Conservation (phyloP, 2,329 filamentous ascomycete genomes). For the Scortechinia acanthostroma region DNA sequence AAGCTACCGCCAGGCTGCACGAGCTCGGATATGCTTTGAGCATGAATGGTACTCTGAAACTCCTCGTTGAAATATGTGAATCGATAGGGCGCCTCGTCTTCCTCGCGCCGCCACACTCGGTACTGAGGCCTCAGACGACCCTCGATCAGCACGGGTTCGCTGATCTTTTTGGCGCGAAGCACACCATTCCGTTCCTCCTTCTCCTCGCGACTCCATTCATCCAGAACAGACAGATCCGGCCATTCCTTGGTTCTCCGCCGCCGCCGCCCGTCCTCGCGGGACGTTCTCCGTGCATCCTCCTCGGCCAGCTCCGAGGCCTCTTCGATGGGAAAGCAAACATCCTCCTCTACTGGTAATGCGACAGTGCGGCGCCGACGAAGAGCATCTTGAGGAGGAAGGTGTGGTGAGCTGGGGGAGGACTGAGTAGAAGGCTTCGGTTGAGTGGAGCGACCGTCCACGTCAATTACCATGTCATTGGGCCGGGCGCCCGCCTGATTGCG, state of each 20-base stretch:
- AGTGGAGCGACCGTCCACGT: neutral
- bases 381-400: neutral
- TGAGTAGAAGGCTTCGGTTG: neutral
- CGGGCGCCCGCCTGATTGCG: slow-evolving; percentile 15
- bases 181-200: slow-evolving; percentile 66
- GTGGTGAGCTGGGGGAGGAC: neutral
- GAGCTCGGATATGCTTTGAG: slow-evolving; percentile 87
- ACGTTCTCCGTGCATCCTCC: slow-evolving; percentile 20
- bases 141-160: slow-evolving; percentile 85
- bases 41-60: slow-evolving; percentile 90
- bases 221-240: slow-evolving; percentile 77
- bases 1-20: slow-evolving; percentile 80
- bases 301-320: neutral
- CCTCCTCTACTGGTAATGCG: slow-evolving; percentile 1
- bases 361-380: slow-evolving; percentile 1
- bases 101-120: slow-evolving; percentile 75
- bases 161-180: slow-evolving; percentile 81
- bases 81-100: slow-evolving; percentile 84
- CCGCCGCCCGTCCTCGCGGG: slow-evolving; percentile 40
- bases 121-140: slow-evolving; percentile 78
- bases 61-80: slow-evolving; percentile 99
- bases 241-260: slow-evolving; percentile 50
- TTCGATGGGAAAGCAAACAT: neutral
- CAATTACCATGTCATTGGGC: neutral
- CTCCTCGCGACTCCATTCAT: slow-evolving; percentile 85